Evolutionary conservation across 2,329 filamentous ascomycete genomes (phyloP).

Genomic region (Alternaria triticina): DNA sequence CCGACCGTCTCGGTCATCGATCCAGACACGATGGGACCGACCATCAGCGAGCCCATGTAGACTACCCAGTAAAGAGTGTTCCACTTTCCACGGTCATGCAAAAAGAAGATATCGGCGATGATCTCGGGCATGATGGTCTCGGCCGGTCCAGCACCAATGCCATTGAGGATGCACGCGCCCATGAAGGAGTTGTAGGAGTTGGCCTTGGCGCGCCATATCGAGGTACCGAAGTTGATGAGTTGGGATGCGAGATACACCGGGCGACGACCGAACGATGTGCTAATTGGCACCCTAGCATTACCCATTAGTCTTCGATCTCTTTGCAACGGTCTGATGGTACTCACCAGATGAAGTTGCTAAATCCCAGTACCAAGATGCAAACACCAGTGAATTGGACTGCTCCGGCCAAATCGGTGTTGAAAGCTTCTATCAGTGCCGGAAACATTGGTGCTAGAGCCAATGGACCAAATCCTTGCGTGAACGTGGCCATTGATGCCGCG

Average conservation of each 20-base stretch:
- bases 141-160: constrained; percentile 66
- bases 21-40: constrained; percentile 63
- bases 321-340: no score
- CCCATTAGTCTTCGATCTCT: constrained; percentile 4
- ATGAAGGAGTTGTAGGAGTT: constrained; percentile 67
- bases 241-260: constrained; percentile 61
- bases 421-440: constrained; percentile 62
- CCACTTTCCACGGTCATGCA: constrained; percentile 69
- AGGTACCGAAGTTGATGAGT: constrained; percentile 59
- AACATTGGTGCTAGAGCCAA: constrained; percentile 66
- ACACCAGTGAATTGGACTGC: constrained; percentile 65
- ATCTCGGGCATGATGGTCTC: constrained; percentile 68
- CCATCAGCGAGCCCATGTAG: constrained; percentile 69
- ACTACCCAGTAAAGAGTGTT: constrained; percentile 67
- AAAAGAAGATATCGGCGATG: constrained; percentile 69
- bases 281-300: constrained; percentile 59
- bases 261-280: constrained; percentile 61
- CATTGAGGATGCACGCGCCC: constrained; percentile 67
- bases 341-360: constrained; percentile 67
- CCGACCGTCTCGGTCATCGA: constrained; percentile 65
- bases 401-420: constrained; percentile 59
- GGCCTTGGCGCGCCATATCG: constrained; percentile 65
- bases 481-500: constrained; percentile 55
- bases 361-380: constrained; percentile 63
- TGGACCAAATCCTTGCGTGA: constrained; percentile 63